phyloP scores from a whole-genome alignment of 2,329 filamentous ascomycete species.

The Ustulina deusta region DNA sequence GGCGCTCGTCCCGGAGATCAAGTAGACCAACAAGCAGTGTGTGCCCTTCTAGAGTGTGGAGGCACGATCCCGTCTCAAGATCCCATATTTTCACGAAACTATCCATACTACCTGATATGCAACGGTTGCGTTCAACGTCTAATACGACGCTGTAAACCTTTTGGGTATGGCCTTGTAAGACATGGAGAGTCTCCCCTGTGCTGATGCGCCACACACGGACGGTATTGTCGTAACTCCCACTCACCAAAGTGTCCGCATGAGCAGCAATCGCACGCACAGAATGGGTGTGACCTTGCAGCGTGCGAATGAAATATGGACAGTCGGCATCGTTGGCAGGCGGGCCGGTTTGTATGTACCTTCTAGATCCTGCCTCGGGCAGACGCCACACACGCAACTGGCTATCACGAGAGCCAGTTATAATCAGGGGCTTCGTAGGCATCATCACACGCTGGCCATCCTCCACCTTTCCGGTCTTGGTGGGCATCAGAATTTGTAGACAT shows the following conservation, averaged over 20 bases:
- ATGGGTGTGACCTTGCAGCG: conserved; percentile 86
- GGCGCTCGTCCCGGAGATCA: conserved; percentile 86
- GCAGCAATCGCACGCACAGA: conserved; percentile 97
- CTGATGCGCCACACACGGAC: conserved; percentile 98
- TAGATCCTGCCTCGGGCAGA: conserved; percentile 82
- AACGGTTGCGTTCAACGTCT: conserved; percentile 90
- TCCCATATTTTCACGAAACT: conserved; percentile 99
- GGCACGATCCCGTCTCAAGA: conserved; percentile 82
- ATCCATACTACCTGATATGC: conserved; percentile 98
- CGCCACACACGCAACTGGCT: conserved; percentile 96
- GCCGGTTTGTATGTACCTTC: conserved; percentile 81
- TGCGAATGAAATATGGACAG: conserved; percentile 94
- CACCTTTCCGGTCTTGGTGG: conserved; percentile 78
- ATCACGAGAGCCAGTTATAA: conserved; percentile 96
- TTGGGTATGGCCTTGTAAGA: conserved; percentile 85
- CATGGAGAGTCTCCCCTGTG: conserved; percentile 87
- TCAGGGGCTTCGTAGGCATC: conserved; percentile 93
- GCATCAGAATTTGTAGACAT: conserved; percentile 93
- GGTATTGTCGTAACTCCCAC: conserved; percentile 94
- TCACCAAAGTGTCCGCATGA: conserved; percentile 94
- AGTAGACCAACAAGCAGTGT: conserved; percentile 90
- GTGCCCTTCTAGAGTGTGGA: conserved; percentile 94
- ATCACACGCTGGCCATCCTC: conserved; percentile 80
- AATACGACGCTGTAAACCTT: conserved; percentile 98
- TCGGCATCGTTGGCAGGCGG: conserved; percentile 80